Conservation (phyloP, 2,329 filamentous ascomycete genomes). For the Aspergillus arachidicola region DNA sequence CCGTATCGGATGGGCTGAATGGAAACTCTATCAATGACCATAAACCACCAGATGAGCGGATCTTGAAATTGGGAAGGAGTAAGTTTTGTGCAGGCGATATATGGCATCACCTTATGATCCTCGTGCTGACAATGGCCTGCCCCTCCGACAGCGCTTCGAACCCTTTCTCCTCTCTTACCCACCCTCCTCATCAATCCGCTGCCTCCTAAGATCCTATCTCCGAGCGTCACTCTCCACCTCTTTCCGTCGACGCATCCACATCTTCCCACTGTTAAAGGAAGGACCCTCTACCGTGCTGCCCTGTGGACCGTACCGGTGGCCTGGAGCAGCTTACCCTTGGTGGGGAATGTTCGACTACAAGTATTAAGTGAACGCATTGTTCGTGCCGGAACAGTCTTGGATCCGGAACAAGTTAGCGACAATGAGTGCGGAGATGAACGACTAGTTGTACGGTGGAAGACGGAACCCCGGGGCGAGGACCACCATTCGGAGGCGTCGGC, state of each 20-base stretch:
- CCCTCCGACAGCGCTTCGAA: constrained; percentile 54
- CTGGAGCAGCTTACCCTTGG: constrained; percentile 88
- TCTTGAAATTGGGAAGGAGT: constrained; percentile 65
- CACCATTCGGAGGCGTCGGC: constrained; percentile 8
- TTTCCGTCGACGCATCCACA: constrained; percentile 64
- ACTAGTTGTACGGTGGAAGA: constrained; percentile 89
- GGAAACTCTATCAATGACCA: constrained; percentile 38
- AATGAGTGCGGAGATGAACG: constrained; percentile 63
- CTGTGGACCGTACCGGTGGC: constrained; percentile 95
- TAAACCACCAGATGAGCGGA: constrained; percentile 60
- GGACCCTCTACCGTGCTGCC: constrained; percentile 87
- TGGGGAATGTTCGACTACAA: constrained; percentile 85
- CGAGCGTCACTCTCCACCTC: constrained; percentile 63
- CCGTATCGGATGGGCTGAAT: constrained; percentile 25
- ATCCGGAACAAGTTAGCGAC: constrained; percentile 35
- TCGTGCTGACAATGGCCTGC: constrained; percentile 14
- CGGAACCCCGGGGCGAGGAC: constrained; percentile 47
- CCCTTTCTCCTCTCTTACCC: constrained; percentile 64
- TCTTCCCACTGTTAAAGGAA: constrained; percentile 87
- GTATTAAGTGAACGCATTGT: constrained; percentile 89
- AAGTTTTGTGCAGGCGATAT: constrained; percentile 25
- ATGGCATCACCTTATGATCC: neutral
- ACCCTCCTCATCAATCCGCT: constrained; percentile 63
- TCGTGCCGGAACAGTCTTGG: constrained; percentile 51
- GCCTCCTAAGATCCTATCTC: constrained; percentile 64